These are phyloP conservation scores for Candida maesae DNA, from an alignment of 805 yeast genomes.

Conservation along the genomic window DNA sequence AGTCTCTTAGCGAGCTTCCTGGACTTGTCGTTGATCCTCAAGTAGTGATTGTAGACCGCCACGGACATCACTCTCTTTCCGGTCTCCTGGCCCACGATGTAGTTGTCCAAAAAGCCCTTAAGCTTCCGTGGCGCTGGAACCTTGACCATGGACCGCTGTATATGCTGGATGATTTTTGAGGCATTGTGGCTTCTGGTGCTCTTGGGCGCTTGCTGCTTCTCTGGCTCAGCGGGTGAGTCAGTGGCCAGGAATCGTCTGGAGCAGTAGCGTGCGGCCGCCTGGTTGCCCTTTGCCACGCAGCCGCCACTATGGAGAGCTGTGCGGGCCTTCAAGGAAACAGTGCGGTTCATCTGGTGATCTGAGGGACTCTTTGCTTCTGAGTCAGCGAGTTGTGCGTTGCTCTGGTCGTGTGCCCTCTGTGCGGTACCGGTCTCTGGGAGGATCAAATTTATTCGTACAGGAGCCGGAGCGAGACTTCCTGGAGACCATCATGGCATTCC, in stretches of 20 bases:
- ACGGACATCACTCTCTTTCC: conserved; percentile 58
- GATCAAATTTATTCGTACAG: no score
- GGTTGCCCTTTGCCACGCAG: no score
- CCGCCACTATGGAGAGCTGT: no score
- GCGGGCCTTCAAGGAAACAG: no score
- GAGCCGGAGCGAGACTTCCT: no score
- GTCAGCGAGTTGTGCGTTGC: no score
- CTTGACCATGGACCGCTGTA: conserved; percentile 21
- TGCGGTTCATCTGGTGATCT: no score
- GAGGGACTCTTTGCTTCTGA: no score
- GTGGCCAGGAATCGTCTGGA: background rate
- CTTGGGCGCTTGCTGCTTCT: background rate
- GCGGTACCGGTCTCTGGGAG: no score
- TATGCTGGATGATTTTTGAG: conserved; percentile 5
- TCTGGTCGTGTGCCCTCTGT: no score
- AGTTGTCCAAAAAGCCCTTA: conserved; percentile 44
- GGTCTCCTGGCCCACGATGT: conserved; percentile 52
- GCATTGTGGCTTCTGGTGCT: background rate
- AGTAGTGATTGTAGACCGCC: conserved; percentile 56
- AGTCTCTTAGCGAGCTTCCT: conserved; percentile 28
- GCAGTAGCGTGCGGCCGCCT: no score
- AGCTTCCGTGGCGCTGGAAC: conserved; percentile 47
- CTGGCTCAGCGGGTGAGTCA: background rate
- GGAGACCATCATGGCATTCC: no score
- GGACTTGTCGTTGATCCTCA: conserved; percentile 43